Conservation (phyloP, 148 eudicot species). For the Dysphania ambrosioides region DNA sequence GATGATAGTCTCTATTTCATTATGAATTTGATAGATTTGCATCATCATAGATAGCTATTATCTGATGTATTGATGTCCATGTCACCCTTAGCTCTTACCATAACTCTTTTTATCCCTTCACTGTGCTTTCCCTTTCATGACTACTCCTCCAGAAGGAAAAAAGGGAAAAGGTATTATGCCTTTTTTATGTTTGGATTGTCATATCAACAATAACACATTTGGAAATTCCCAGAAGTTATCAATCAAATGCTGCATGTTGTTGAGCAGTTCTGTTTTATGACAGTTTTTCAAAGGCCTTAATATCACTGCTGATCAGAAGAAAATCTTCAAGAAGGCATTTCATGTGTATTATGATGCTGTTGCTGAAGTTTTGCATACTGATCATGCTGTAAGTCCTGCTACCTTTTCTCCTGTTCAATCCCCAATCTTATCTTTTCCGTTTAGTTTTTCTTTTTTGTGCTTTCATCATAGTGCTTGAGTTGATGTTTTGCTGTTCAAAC, state of each 20-base stretch:
- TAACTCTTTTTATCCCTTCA: not conserved
- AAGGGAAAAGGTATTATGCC: not conserved
- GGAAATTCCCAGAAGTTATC: not conserved
- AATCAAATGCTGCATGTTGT: constrained; percentile 1
- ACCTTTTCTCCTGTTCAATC: not conserved
- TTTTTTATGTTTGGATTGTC: not conserved
- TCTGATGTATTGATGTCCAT: constrained; percentile 1
- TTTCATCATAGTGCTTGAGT: not conserved
- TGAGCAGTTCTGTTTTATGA: constrained; percentile 18
- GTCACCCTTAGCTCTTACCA: not conserved
- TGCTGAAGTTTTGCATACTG: constrained; percentile 69
- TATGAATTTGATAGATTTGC: not conserved
- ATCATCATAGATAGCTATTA: not conserved
- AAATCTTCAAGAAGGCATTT: constrained; percentile 68
- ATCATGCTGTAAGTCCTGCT: constrained; percentile 70
- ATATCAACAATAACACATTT: not conserved
- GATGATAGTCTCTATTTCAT: not conserved
- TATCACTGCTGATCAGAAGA: constrained; percentile 79
- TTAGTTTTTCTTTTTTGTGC: not conserved
- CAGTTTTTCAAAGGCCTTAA: constrained; percentile 80
- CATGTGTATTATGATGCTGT: constrained; percentile 77
- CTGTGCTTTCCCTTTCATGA: not conserved
- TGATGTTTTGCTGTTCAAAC: not conserved
- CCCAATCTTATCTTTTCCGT: not conserved
- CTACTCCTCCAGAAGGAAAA: not conserved